Conservation (phyloP, 805 yeast species). For the Metschnikowia kunwiensis region DNA sequence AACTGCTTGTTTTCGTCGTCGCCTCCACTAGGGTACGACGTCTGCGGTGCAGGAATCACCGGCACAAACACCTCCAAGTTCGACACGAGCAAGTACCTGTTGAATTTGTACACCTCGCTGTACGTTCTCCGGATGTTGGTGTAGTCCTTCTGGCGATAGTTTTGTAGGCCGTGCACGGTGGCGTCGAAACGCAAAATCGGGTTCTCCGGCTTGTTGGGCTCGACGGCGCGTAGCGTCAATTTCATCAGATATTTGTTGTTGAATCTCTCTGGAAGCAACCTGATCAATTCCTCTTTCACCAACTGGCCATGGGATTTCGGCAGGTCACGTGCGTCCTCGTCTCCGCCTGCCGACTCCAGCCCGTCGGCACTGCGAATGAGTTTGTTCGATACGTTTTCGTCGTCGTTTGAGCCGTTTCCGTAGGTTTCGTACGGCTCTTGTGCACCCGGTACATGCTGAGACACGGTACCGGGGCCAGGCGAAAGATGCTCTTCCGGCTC, state of each 20-base stretch:
- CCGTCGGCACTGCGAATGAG: not conserved
- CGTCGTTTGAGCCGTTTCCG: not conserved
- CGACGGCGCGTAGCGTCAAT: constrained; percentile 65
- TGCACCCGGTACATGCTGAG: not conserved
- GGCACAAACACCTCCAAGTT: constrained; percentile 94
- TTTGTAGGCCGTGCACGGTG: constrained; percentile 54
- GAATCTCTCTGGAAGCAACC: constrained; percentile 50
- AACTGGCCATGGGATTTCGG: constrained; percentile 19
- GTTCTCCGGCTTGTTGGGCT: constrained; percentile 67
- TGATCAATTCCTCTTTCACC: constrained; percentile 41
- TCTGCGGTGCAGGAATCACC: constrained; percentile 69
- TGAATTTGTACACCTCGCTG: constrained; percentile 71
- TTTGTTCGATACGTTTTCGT: not conserved
- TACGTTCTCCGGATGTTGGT: constrained; percentile 78
- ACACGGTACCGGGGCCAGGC: not conserved
- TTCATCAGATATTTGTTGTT: constrained; percentile 41
- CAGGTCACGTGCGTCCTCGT: not conserved
- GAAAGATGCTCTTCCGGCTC: constrained; percentile 23
- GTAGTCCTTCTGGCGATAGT: constrained; percentile 67
- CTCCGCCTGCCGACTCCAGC: not conserved
- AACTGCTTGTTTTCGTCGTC: constrained; percentile 71
- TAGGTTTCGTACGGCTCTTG: not conserved
- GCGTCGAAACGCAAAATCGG: constrained; percentile 75
- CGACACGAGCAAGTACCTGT: constrained; percentile 72
- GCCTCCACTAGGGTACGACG: constrained; percentile 80